Percentiles rank a stretch among this genome's conserved stretches.
phyloP scores from a whole-genome alignment of 2,329 filamentous ascomycete species.

The Epichloe brachyelytri region DNA sequence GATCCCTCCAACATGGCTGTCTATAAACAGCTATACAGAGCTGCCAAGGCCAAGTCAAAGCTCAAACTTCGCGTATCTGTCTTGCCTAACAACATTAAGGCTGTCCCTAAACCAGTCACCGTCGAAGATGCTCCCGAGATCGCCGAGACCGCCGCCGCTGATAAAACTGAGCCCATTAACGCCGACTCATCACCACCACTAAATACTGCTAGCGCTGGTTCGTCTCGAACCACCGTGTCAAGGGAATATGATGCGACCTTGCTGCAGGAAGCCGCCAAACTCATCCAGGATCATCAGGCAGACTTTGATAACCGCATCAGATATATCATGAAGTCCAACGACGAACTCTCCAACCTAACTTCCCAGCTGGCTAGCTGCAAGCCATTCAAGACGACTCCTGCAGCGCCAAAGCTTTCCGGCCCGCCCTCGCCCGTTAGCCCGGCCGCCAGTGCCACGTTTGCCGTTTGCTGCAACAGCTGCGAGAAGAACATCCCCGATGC shows the following conservation, averaged over 20 bases:
- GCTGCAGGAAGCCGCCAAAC: conserved; percentile 16
- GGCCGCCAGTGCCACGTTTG: conserved; percentile 35
- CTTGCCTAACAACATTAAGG: conserved; percentile 20
- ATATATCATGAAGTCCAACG: conserved; percentile 14
- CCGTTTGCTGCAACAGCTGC: conserved; percentile 91
- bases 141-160: conserved; percentile 16
- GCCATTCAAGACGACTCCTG: not conserved
- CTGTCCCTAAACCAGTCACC: conserved; percentile 29
- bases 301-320: conserved; percentile 16
- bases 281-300: conserved; percentile 11
- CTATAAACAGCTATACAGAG: conserved; percentile 94
- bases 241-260: conserved; percentile 15
- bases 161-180: not conserved
- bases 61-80: conserved; percentile 69
- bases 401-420: not conserved
- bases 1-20: conserved; percentile 65
- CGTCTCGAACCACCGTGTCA: conserved; percentile 11
- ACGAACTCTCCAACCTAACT: conserved; percentile 6
- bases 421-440: not conserved
- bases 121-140: conserved; percentile 37
- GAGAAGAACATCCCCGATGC: conserved; percentile 62
- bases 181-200: conserved; percentile 9
- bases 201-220: not conserved
- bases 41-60: conserved; percentile 96
- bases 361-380: conserved; percentile 2